A percentile compares a stretch with the other conserved stretches of the same genome.
Conservation (phyloP, 148 eudicot species). For the Spergularia bocconei region DNA sequence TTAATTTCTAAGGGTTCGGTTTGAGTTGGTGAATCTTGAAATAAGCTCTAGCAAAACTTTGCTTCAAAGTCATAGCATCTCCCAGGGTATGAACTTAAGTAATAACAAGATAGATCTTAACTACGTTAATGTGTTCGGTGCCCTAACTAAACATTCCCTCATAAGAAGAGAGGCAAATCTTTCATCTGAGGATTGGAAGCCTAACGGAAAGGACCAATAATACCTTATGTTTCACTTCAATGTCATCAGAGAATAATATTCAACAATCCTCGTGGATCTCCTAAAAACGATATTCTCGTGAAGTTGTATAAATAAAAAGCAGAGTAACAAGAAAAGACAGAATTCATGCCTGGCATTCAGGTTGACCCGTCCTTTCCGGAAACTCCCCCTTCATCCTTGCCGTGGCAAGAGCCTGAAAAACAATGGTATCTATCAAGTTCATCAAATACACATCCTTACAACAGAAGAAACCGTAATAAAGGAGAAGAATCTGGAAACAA, state of each 20-base stretch:
- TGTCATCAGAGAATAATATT: neutral
- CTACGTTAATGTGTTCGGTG: too few species aligned
- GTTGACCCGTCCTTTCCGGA: slow-evolving; percentile 93
- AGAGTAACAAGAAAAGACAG: slow-evolving; percentile 2
- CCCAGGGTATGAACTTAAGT: too few species aligned
- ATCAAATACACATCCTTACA: slow-evolving; percentile 26
- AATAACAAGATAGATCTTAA: too few species aligned
- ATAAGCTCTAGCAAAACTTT: too few species aligned
- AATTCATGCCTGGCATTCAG: slow-evolving; percentile 87
- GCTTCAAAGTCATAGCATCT: too few species aligned
- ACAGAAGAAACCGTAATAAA: neutral
- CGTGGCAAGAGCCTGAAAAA: slow-evolving; percentile 75
- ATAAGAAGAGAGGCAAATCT: neutral
- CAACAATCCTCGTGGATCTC: neutral
- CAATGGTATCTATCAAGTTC: slow-evolving; percentile 32
- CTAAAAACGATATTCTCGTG: neutral
- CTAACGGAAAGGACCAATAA: neutral
- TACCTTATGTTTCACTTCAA: neutral
- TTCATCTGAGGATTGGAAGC: neutral
- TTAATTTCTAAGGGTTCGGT: too few species aligned
- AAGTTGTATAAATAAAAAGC: neutral
- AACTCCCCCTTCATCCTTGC: slow-evolving; percentile 92
- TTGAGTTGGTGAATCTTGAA: too few species aligned
- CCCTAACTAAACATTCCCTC: neutral
- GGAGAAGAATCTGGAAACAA: neutral